Percentiles rank a stretch among this genome's conserved stretches.
phyloP scores from a whole-genome alignment of 306 rosid genomes.

The Casuarina glauca region DNA sequence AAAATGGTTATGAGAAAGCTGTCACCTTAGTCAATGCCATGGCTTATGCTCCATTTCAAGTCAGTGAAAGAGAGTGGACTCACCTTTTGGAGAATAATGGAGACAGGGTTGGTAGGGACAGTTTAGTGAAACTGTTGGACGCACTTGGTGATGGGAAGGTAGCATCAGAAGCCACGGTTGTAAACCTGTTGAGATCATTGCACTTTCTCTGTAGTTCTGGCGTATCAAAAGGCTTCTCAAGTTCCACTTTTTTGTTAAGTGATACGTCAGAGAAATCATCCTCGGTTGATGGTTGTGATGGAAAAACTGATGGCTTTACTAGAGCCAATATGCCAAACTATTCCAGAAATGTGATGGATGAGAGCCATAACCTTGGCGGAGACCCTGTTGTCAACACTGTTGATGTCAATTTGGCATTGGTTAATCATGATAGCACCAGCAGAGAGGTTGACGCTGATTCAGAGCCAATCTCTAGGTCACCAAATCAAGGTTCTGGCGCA shows the following conservation, averaged over 20 bases:
- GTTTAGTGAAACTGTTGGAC: conserved; percentile 46
- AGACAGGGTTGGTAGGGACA: conserved; percentile 46
- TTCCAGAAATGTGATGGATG: conserved; percentile 28
- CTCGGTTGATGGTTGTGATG: conserved; percentile 13
- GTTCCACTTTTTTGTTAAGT: conserved; percentile 33
- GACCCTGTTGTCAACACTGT: conserved; percentile 27
- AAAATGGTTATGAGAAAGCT: conserved; percentile 57
- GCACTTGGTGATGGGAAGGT: conserved; percentile 53
- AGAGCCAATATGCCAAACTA: conserved; percentile 20
- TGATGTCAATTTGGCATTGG: conserved; percentile 18
- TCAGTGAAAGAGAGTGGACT: conserved; percentile 74
- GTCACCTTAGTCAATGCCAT: conserved; percentile 55
- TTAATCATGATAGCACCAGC: conserved; percentile 25
- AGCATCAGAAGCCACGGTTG: conserved; percentile 64
- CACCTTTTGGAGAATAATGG: conserved; percentile 51
- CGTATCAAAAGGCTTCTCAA: conserved; percentile 31
- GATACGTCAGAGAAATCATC: conserved; percentile 15
- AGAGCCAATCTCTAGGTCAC: conserved; percentile 26
- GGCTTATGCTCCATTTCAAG: conserved; percentile 82
- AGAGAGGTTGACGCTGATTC: conserved; percentile 20
- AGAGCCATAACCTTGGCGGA: conserved; percentile 25
- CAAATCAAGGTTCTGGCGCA: conserved; percentile 17
- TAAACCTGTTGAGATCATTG: conserved; percentile 61
- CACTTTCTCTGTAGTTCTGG: conserved; percentile 46
- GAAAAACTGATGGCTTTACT: conserved; percentile 26